phyloP scores from a whole-genome alignment of 352 stramenopile species.

The Aphanomyces cochlioides region DNA sequence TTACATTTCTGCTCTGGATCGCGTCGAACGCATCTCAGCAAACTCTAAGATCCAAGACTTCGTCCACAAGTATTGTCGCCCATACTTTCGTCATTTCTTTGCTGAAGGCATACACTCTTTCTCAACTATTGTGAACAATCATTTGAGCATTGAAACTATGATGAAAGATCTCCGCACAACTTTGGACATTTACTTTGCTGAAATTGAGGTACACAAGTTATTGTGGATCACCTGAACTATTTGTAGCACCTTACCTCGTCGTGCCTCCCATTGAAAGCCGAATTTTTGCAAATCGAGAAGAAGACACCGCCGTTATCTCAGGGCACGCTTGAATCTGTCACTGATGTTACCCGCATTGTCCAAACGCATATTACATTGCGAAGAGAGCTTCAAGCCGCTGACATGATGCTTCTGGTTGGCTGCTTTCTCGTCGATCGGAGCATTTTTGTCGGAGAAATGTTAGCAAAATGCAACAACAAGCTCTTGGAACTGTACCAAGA shows the following conservation, averaged over 20 bases:
- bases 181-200: conserved; percentile 26
- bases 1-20: neutral
- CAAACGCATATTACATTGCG: neutral
- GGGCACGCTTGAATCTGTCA: neutral
- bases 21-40: neutral
- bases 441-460: conserved; percentile 12
- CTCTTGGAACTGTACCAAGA: neutral
- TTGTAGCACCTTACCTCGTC: conserved; percentile 2
- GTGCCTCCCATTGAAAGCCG: neutral
- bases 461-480: neutral
- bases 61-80: conserved; percentile 1
- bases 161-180: conserved; percentile 9
- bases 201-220: neutral
- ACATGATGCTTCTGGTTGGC: conserved; percentile 16
- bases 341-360: neutral
- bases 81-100: conserved; percentile 20
- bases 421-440: conserved; percentile 13
- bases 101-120: neutral
- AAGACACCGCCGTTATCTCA: neutral
- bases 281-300: conserved; percentile 1
- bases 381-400: conserved; percentile 1
- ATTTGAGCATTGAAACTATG: neutral
- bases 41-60: neutral
- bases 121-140: conserved; percentile 8
- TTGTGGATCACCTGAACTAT: neutral